These are phyloP conservation scores for Colletotrichum filicis DNA, from an alignment of 2,329 filamentous ascomycete species.

Conservation along the genomic window DNA sequence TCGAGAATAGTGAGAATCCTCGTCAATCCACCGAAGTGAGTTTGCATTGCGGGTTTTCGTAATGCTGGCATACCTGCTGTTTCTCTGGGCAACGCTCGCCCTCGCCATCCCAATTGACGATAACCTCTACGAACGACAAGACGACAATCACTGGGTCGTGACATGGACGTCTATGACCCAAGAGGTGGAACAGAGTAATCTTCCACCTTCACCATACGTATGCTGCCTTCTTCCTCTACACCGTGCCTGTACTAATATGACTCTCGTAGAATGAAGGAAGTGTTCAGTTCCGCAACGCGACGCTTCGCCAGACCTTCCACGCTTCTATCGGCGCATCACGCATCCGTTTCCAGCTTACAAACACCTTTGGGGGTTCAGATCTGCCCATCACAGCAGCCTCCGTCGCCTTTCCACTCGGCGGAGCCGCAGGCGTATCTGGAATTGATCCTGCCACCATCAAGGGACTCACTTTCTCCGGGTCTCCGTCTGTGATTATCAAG, in stretches of 20 bases:
- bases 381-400: slow-evolving; percentile 70
- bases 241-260: not conserved
- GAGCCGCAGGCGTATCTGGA: slow-evolving; percentile 61
- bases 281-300: slow-evolving; percentile 67
- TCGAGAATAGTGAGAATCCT: not conserved
- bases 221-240: slow-evolving; percentile 37
- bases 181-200: slow-evolving; percentile 69
- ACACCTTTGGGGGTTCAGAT: slow-evolving; percentile 70
- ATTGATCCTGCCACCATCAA: slow-evolving; percentile 64
- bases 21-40: not conserved
- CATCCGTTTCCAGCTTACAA: slow-evolving; percentile 72
- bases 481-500: slow-evolving; percentile 61
- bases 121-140: slow-evolving; percentile 26
- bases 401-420: slow-evolving; percentile 64
- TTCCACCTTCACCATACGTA: slow-evolving; percentile 70
- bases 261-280: slow-evolving; percentile 45
- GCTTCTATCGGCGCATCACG: slow-evolving; percentile 65
- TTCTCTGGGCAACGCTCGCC: not conserved
- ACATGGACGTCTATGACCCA: slow-evolving; percentile 76
- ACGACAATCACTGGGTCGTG: slow-evolving; percentile 68
- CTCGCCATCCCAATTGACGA: not conserved
- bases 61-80: not conserved
- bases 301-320: slow-evolving; percentile 73
- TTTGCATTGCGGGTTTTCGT: not conserved
- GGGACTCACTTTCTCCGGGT: slow-evolving; percentile 68